Evolutionary conservation across 2,329 filamentous ascomycete species (phyloP).

Genomic region (Apiospora rasikravindrae): DNA sequence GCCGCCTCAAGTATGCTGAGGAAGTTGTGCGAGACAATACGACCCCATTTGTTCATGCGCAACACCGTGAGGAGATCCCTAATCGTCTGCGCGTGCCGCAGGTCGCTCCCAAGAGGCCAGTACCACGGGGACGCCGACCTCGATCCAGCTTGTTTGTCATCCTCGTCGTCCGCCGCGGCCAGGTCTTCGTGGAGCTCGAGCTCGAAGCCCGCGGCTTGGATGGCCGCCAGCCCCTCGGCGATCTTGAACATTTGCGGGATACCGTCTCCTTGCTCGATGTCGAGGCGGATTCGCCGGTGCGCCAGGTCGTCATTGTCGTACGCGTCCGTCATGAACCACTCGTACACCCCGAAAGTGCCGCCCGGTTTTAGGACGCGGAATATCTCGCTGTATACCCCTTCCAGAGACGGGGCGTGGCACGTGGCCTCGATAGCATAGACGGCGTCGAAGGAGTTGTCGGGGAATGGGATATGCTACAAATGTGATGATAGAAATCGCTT

Average conservation of each 20-base stretch:
- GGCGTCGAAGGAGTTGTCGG: slow-evolving; percentile 74
- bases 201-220: slow-evolving; percentile 73
- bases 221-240: slow-evolving; percentile 67
- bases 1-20: slow-evolving; percentile 66
- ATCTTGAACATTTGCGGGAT: slow-evolving; percentile 80
- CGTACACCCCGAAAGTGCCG: slow-evolving; percentile 77
- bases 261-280: slow-evolving; percentile 77
- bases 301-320: slow-evolving; percentile 72
- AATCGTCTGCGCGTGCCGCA: slow-evolving; percentile 65
- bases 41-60: slow-evolving; percentile 70
- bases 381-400: slow-evolving; percentile 76
- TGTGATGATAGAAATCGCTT: not conserved
- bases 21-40: slow-evolving; percentile 65
- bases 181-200: slow-evolving; percentile 72
- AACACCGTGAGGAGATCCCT: slow-evolving; percentile 69
- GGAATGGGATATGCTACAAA: slow-evolving; percentile 72
- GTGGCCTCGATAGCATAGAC: slow-evolving; percentile 82
- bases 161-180: slow-evolving; percentile 63
- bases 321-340: slow-evolving; percentile 80
- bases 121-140: slow-evolving; percentile 65
- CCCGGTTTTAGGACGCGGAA: slow-evolving; percentile 78
- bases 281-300: slow-evolving; percentile 73
- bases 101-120: slow-evolving; percentile 71
- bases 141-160: not conserved
- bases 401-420: slow-evolving; percentile 73